Conservation (phyloP, 2,329 filamentous ascomycete genomes). For the Talaromyces sp. region DNA sequence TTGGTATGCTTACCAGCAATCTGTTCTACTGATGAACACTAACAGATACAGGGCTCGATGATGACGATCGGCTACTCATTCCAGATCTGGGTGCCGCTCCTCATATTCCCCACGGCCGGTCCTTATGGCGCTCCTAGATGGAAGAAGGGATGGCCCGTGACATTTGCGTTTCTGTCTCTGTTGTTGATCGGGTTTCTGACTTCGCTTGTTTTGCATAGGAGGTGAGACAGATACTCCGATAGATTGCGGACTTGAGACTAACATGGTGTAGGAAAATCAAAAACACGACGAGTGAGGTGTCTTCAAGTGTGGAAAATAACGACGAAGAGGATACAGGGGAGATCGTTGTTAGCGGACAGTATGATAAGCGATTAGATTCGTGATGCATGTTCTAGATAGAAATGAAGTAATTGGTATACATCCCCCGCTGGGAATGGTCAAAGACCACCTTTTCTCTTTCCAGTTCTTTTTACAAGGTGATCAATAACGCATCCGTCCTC, state of each 20-base stretch:
- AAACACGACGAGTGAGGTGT: not conserved
- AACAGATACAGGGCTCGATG: slow-evolving; percentile 39
- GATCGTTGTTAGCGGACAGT: not conserved
- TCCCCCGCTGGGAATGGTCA: not conserved
- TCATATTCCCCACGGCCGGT: slow-evolving; percentile 44
- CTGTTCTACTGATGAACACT: slow-evolving; percentile 26
- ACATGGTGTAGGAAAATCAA: not conserved
- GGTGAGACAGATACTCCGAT: not conserved
- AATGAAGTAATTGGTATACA: not conserved
- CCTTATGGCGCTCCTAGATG: slow-evolving; percentile 45
- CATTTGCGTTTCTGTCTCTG: slow-evolving; percentile 42
- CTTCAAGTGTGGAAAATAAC: not conserved
- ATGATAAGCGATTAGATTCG: not conserved
- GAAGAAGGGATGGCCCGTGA: slow-evolving; percentile 49
- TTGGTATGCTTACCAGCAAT: not conserved
- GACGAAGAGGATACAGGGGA: not conserved
- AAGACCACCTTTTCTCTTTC: slow-evolving; percentile 42
- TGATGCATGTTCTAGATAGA: not conserved
- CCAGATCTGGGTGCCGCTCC: slow-evolving; percentile 45
- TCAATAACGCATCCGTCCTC: slow-evolving; percentile 62
- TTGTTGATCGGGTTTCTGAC: not conserved
- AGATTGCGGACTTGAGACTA: not conserved
- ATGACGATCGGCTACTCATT: slow-evolving; percentile 49
- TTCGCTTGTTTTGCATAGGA: not conserved
- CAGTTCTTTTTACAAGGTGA: slow-evolving; percentile 57